Conservation (phyloP, 306 rosid genomes). For the Lathyrus tuberosus region DNA sequence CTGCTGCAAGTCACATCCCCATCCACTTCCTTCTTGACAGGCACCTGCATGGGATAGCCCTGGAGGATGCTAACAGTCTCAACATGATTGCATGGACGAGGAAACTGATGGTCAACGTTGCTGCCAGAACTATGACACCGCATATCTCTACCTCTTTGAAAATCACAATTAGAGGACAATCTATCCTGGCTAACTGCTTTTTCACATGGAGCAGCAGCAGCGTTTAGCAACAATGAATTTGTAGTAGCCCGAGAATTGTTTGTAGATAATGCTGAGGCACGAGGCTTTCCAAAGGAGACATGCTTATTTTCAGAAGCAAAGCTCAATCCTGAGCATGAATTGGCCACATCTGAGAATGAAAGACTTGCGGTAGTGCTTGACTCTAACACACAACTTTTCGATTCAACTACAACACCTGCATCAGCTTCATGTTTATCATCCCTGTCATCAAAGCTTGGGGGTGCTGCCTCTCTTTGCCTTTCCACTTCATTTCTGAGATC, state of each 20-base stretch:
- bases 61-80: slow-evolving; percentile 55
- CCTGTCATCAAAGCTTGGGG: slow-evolving; percentile 37
- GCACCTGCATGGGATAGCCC: slow-evolving; percentile 55
- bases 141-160: slow-evolving; percentile 47
- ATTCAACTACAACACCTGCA: slow-evolving; percentile 41
- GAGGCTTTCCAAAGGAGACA: slow-evolving; percentile 46
- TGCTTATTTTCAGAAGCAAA: slow-evolving; percentile 47
- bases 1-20: slow-evolving; percentile 50
- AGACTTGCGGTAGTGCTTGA: slow-evolving; percentile 50
- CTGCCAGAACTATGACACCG: slow-evolving; percentile 39
- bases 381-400: slow-evolving; percentile 47
- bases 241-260: slow-evolving; percentile 45
- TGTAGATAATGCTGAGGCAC: slow-evolving; percentile 34
- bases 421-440: slow-evolving; percentile 44
- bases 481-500: slow-evolving; percentile 43
- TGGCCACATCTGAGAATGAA: slow-evolving; percentile 46
- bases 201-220: slow-evolving; percentile 43
- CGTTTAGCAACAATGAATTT: slow-evolving; percentile 45
- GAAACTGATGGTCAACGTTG: slow-evolving; percentile 51
- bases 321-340: slow-evolving; percentile 58
- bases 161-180: slow-evolving; percentile 53
- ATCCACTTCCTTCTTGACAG: slow-evolving; percentile 53
- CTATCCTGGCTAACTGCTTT: slow-evolving; percentile 51
- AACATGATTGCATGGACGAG: slow-evolving; percentile 37
- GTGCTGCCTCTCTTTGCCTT: slow-evolving; percentile 36